Base-by-base conservation (phyloP, 164 flowering plant species). In the Stephania cephalantha region DNA sequence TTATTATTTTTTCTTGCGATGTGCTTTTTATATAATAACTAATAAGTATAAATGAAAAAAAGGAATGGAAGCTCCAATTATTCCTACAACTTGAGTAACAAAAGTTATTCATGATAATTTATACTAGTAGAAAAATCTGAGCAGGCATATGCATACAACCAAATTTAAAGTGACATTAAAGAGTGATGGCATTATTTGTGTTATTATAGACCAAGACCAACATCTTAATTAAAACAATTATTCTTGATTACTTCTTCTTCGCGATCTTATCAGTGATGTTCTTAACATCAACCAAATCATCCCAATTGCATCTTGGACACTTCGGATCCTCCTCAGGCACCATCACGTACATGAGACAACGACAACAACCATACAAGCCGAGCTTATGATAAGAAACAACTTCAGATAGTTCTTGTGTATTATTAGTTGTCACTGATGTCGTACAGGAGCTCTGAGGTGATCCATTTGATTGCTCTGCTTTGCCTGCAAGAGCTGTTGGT, bases 341-440 rank as follows among this genome's bases (percentile, higher is more conserved):
- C 96, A 93, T 93, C 17, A 93, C 93, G 70, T 90, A 93, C 93
- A 93, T 91, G 73, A 91, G 87, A 73, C 98, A 93, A 18, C 91
- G 84, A 0, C 93, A 96, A 69, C 98, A 93, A 0, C 94, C 98
- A 1, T 85, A 93, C 25, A 93, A 83, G 70, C 88, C 82, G 94
- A 93, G 89, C 20, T 94, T 1, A 87, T 86, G 64, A 15, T 58
- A n/a, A 18, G 18, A 6, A 18, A 4, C 18, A 15, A 15, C n/a
- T 58, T 58, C 7, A 58, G 64, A 58, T 12, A 58, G 17, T 58
- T 58, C 64, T 58, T 58, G n/a, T 5, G 5, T 15, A 58, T 0
- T 58, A 35, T 35, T 35, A 4, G 1, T 35, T 10, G 20, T 58
- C 64, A 4, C 4, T 58, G 64, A 58, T 58, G 64, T 58, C 5